These are phyloP conservation scores for Chrysoporthe puriensis DNA, from an alignment of 2,329 filamentous ascomycete species.

Conservation along the genomic window DNA sequence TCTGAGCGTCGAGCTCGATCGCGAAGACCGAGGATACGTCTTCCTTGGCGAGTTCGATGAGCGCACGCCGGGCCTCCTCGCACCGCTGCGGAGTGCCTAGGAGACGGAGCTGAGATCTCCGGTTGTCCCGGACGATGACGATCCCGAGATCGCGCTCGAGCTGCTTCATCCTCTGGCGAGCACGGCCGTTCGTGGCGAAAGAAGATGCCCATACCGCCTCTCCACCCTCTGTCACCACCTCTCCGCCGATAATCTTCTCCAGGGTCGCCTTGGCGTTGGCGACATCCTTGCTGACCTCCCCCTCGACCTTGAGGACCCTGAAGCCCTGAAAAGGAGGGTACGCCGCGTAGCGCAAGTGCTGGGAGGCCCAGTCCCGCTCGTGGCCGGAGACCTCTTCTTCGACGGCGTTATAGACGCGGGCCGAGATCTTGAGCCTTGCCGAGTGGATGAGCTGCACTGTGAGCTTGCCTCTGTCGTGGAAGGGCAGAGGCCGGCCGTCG, in stretches of 20 bases:
- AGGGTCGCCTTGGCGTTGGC: constrained; percentile 35
- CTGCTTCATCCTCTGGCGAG: background rate
- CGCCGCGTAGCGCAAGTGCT: constrained; percentile 35
- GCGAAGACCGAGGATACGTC: constrained; percentile 26
- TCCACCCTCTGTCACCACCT: constrained; percentile 33
- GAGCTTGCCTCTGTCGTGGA: constrained; percentile 34
- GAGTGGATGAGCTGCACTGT: constrained; percentile 43
- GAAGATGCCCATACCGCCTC: constrained; percentile 39
- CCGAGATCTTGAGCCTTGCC: constrained; percentile 44
- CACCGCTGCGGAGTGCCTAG: too few relatives aligned
- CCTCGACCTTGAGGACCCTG: constrained; percentile 44
- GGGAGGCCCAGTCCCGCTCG: constrained; percentile 36
- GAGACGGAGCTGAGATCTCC: too few relatives aligned
- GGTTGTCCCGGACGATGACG: too few relatives aligned
- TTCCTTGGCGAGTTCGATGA: constrained; percentile 26
- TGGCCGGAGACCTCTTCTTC: constrained; percentile 36
- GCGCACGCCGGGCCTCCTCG: too few relatives aligned
- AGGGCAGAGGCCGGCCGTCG: constrained; percentile 35
- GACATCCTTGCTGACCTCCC: constrained; percentile 37
- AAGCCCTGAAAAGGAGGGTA: constrained; percentile 36
- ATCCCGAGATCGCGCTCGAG: too few relatives aligned
- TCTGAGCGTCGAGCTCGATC: constrained; percentile 36
- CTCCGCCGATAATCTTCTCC: constrained; percentile 38
- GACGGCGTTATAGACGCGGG: constrained; percentile 39
- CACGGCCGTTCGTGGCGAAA: constrained; percentile 32